Base-by-base conservation (phyloP, 2,329 filamentous ascomycete genomes). In the Epichloe amarillans region DNA sequence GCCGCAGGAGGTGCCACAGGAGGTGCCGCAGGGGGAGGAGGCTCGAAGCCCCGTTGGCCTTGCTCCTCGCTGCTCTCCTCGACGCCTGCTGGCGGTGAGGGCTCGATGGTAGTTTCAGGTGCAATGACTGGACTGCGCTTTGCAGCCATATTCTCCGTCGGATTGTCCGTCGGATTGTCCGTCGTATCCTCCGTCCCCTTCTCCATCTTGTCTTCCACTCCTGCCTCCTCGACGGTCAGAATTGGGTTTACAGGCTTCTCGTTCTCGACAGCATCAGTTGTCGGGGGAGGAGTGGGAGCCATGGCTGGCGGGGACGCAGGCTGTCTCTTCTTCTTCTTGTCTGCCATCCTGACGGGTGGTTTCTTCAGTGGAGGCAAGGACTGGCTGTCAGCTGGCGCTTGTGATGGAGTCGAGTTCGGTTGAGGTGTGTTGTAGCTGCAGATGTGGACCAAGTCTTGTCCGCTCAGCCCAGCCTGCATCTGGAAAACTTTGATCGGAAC, bases 401-500 rank as follows among this genome's bases (percentile, higher is more conserved):
- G 40, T 14, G 49, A 39, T 19, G 52, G 46, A 19, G 52, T 54
- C 33, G 58, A 39, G 54, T 10, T 49, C 19, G 53, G 54, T 35
- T 41, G 55, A 48, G 50, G 47, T 3, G 58, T 63, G 54, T 66
- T 68, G 55, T 60, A 64, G 49, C 62, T 68, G 51, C 57, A 58
- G 26, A 69, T 62, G 44, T 68, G 65, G 12, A 68, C 61, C 19
- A 68, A 53, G 47, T 66, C 66, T 43, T 64, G 62, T 7, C 66
- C 66, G 12, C 56, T 54, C 4, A 64, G 65, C 5, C 65, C 66
- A 47, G 63, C 63, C 54, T 63, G 66, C 46, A 71, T 61, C 48
- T 66, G 62, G 46, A 68, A 74, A 12, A 72, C 69, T 14, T 79
- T 74, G 55, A 69, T 62, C 2, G 69, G 68, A 21, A 69, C 61